Percentiles rank a stretch among this genome's conserved stretches.
These are phyloP conservation scores for Gastrolobium bilobum DNA, from an alignment of 306 rosid species.

Conservation along the genomic window DNA sequence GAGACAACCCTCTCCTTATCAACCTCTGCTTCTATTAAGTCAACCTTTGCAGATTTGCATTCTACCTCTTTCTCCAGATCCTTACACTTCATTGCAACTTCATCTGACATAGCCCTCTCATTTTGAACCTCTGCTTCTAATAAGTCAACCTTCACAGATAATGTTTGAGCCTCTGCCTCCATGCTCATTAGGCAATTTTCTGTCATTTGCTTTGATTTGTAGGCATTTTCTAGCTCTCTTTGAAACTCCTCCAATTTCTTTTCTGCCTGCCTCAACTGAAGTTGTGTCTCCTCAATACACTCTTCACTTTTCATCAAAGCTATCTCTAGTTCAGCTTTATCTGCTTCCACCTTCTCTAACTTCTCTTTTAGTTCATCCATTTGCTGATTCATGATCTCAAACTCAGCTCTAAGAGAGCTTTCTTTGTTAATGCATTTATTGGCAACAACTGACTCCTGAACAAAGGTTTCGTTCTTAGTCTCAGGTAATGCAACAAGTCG, in stretches of 20 bases:
- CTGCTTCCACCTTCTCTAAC: conserved; percentile 67
- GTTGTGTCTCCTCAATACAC: conserved; percentile 61
- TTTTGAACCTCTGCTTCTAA: conserved; percentile 68
- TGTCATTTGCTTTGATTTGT: conserved; percentile 64
- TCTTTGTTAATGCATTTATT: conserved; percentile 52
- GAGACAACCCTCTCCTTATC: conserved; percentile 68
- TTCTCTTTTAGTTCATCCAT: conserved; percentile 62
- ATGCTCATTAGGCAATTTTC: conserved; percentile 74
- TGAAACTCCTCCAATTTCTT: conserved; percentile 71
- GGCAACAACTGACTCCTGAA: conserved; percentile 54
- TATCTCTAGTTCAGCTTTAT: conserved; percentile 71
- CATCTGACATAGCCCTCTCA: conserved; percentile 67
- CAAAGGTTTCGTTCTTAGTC: conserved; percentile 52
- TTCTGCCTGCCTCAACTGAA: conserved; percentile 67
- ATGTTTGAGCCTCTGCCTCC: conserved; percentile 68
- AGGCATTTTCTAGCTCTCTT: conserved; percentile 62
- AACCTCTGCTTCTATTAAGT: conserved; percentile 66
- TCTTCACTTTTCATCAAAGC: conserved; percentile 68
- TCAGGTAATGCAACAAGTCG: conserved; percentile 80
- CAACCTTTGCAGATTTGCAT: conserved; percentile 63
- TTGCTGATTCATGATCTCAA: conserved; percentile 70
- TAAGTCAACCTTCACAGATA: conserved; percentile 63
- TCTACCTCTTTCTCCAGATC: conserved; percentile 65
- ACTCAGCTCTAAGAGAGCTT: conserved; percentile 64
- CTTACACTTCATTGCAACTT: conserved; percentile 59